These are phyloP conservation scores for Cornus suecica DNA, from an alignment of 148 eudicot species.

Conservation along the genomic window DNA sequence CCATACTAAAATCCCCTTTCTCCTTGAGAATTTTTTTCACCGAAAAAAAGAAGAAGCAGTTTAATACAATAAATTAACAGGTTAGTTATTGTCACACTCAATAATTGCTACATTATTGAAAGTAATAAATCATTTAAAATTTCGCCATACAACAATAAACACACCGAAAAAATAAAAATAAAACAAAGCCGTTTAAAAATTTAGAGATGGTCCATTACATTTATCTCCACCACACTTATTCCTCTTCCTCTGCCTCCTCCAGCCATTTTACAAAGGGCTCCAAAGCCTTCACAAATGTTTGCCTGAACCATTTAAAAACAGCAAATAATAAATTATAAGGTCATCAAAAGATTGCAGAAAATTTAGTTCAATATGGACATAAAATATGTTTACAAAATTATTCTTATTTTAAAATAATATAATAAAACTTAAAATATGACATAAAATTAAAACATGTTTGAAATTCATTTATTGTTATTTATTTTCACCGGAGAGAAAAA, in stretches of 20 bases:
- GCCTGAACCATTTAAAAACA: constrained; percentile 36
- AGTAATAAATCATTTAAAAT: background rate
- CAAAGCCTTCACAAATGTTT: constrained; percentile 64
- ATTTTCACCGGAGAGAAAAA: no score
- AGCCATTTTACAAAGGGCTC: constrained; percentile 90
- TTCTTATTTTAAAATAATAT: no score
- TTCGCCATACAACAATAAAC: background rate
- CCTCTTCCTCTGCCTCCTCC: constrained; percentile 90
- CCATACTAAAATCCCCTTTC: no score
- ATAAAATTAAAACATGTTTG: no score
- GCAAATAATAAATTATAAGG: background rate
- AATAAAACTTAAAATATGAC: no score
- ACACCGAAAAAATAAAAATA: background rate
- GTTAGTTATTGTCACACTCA: no score
- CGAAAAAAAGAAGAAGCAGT: no score
- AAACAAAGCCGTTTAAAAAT: background rate
- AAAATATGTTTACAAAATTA: no score
- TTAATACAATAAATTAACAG: no score
- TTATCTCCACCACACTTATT: constrained; percentile 24
- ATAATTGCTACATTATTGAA: no score
- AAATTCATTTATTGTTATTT: no score
- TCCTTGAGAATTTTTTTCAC: no score
- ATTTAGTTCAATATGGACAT: background rate
- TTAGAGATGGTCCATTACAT: background rate
- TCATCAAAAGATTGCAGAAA: background rate